A percentile compares a stretch with the other conserved stretches of the same genome.
Conservation (phyloP, 2,329 filamentous ascomycete genomes). For the Aureobasidium sp. region DNA sequence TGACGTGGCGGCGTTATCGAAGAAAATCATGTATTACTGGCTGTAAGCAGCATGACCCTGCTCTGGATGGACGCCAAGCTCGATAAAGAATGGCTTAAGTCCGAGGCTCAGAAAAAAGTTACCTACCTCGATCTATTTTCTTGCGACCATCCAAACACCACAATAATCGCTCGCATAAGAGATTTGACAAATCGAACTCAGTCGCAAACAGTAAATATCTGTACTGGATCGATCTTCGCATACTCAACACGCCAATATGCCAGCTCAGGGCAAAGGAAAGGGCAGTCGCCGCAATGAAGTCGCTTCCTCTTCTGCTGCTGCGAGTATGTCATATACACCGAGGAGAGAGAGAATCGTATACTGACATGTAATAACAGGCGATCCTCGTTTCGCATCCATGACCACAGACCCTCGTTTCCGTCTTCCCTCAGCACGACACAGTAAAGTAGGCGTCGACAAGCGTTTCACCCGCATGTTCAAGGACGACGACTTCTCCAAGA, state of each 20-base stretch:
- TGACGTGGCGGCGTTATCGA: neutral
- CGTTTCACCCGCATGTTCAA: constrained; percentile 81
- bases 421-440: constrained; percentile 76
- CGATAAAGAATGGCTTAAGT: neutral
- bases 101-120: neutral
- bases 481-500: constrained; percentile 79
- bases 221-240: neutral
- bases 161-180: neutral
- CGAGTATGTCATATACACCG: neutral
- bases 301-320: constrained; percentile 1
- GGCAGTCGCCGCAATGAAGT: constrained; percentile 8
- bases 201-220: neutral
- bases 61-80: neutral
- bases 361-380: constrained; percentile 26
- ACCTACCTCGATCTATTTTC: neutral
- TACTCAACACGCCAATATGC: neutral
- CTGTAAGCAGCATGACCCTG: neutral
- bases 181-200: neutral
- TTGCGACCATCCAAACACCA: neutral
- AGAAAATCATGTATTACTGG: neutral
- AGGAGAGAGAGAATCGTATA: too few relatives aligned
- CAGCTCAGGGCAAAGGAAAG: constrained; percentile 3
- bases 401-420: constrained; percentile 87
- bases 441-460: constrained; percentile 83
- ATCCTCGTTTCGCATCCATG: constrained; percentile 80